Conservation (phyloP, 495 filamentous ascomycete species). For the Daldinia grandis region DNA sequence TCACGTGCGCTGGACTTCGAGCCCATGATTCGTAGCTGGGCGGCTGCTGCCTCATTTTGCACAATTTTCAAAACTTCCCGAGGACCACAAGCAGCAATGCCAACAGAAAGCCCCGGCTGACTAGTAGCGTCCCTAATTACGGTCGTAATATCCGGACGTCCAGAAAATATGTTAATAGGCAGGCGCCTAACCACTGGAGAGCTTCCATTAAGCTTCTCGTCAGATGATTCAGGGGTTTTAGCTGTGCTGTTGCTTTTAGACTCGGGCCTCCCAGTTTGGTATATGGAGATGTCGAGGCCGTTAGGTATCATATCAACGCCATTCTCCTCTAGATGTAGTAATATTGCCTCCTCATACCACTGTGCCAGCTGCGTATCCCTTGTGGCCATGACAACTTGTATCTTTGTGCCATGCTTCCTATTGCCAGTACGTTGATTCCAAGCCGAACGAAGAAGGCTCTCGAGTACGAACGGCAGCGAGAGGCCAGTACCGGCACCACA, state of each 20-base stretch:
- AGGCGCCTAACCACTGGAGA: constrained; percentile 3
- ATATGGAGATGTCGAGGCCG: constrained; percentile 32
- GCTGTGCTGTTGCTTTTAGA: constrained; percentile 20
- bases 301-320: constrained; percentile 26
- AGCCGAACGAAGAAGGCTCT: constrained; percentile 25
- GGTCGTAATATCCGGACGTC: constrained; percentile 51
- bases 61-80: constrained; percentile 60
- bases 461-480: constrained; percentile 54
- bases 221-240: constrained; percentile 19
- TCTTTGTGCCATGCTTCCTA: constrained; percentile 19
- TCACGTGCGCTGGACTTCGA: constrained; percentile 50
- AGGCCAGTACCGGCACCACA: constrained; percentile 66
- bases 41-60: constrained; percentile 58
- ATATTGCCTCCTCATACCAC: constrained; percentile 47
- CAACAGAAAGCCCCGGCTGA: constrained; percentile 46
- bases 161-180: constrained; percentile 32
- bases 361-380: constrained; percentile 33
- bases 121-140: constrained; percentile 44
- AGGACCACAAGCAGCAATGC: constrained; percentile 62
- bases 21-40: constrained; percentile 51
- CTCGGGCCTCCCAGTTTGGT: constrained; percentile 27
- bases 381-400: constrained; percentile 52
- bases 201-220: constrained; percentile 11
- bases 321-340: constrained; percentile 34
- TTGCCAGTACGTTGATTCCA: constrained; percentile 8